Conservation (phyloP, 495 filamentous ascomycete genomes). For the Neurospora discreta region DNA sequence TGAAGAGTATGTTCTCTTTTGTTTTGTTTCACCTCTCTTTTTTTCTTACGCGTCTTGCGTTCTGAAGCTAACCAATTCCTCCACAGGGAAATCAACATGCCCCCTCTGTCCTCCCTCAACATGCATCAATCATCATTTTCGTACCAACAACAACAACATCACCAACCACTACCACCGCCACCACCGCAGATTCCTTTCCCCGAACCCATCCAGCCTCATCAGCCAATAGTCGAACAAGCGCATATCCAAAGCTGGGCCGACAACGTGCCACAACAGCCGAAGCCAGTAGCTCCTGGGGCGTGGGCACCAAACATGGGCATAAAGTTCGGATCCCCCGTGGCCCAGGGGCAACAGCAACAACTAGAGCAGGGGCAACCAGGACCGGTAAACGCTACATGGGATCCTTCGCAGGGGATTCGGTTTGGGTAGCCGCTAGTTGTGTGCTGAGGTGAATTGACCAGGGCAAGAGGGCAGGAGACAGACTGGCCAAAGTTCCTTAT, state of each 20-base stretch:
- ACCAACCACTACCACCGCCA: conserved; percentile 3
- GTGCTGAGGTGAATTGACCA: neutral
- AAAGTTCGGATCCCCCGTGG: conserved; percentile 39
- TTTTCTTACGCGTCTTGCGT: neutral
- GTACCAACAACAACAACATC: neutral
- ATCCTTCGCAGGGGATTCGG: conserved; percentile 49
- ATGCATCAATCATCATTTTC: conserved; percentile 11
- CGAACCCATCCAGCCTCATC: conserved; percentile 12
- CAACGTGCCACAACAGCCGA: conserved; percentile 39
- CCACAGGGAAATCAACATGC: conserved; percentile 37
- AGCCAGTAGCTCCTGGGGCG: conserved; percentile 41
- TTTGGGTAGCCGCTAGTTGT: conserved; percentile 35
- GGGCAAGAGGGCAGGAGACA: neutral
- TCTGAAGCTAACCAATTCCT: neutral
- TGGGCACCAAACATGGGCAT: conserved; percentile 77
- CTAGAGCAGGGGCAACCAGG: conserved; percentile 2
- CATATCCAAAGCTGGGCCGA: conserved; percentile 40
- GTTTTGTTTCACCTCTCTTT: neutral
- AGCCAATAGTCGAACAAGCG: conserved; percentile 25
- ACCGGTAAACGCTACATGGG: conserved; percentile 38
- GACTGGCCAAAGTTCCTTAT: conserved; percentile 17
- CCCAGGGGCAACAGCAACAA: conserved; percentile 1
- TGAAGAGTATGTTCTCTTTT: conserved; percentile 49
- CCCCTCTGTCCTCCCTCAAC: conserved; percentile 33
- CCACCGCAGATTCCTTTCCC: conserved; percentile 4